These are phyloP conservation scores for Jimgerdemannia lactiflua DNA, from an alignment of 192 early-diverging fungal species.

Conservation along the genomic window DNA sequence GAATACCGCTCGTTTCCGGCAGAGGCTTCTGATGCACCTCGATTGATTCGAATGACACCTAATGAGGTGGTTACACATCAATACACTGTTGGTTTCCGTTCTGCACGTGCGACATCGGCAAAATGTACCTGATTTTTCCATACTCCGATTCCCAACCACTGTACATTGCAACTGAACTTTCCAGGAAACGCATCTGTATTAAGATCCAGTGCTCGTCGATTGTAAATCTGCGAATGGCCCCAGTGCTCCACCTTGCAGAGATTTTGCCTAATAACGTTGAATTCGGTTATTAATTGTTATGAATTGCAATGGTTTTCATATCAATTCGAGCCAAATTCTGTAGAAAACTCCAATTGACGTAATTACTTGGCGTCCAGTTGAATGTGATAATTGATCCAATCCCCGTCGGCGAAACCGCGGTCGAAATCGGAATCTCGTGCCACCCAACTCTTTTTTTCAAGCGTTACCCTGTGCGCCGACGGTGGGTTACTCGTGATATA, in stretches of 20 bases:
- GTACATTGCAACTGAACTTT: no score
- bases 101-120: no score
- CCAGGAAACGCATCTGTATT: no score
- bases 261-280: no score
- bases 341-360: not conserved
- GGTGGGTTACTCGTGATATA: not conserved
- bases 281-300: no score
- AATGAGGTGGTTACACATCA: not conserved
- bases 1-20: not conserved
- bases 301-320: no score
- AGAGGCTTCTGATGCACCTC: not conserved
- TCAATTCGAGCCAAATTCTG: no score
- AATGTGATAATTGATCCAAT: not conserved
- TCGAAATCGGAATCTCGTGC: not conserved
- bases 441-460: not conserved
- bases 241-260: no score
- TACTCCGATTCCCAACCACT: no score
- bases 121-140: no score
- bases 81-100: not conserved
- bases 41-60: not conserved
- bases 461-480: not conserved
- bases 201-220: no score
- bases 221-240: no score
- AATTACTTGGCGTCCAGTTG: not conserved
- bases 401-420: not conserved